phyloP scores from a whole-genome alignment of 23 red algal genomes.

The Agarophyton chilense region DNA sequence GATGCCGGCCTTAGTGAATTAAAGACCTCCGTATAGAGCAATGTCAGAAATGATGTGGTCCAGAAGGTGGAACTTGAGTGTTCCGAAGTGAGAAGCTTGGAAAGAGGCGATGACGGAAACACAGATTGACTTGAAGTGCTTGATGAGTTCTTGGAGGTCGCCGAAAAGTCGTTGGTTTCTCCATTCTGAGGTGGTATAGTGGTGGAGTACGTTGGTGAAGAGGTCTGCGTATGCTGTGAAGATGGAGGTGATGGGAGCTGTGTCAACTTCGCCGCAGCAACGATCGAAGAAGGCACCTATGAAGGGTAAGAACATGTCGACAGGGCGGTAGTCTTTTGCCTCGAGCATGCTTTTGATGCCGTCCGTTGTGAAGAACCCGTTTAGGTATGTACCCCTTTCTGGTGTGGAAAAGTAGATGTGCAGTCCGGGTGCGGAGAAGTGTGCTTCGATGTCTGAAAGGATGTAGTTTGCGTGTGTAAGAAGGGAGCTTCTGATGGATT shows the following conservation, averaged over 20 bases:
- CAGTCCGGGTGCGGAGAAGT: neutral
- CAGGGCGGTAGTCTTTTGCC: too few species aligned
- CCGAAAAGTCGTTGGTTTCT: neutral
- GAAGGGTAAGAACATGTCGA: too few species aligned
- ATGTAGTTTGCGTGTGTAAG: neutral
- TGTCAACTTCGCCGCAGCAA: too few species aligned
- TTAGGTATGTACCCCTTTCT: neutral
- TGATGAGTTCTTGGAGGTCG: neutral
- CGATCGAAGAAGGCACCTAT: too few species aligned
- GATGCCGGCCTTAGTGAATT: constrained; percentile 1
- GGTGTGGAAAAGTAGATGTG: constrained; percentile 26
- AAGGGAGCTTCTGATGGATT: neutral
- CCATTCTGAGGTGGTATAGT: neutral
- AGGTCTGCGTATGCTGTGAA: too few species aligned
- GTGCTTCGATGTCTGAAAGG: neutral
- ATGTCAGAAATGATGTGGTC: constrained; percentile 4
- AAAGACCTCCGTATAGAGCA: neutral
- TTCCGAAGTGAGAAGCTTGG: neutral
- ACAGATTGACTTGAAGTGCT: too few species aligned
- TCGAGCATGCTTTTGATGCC: too few species aligned
- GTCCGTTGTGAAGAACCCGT: too few species aligned
- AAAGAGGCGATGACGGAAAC: too few species aligned
- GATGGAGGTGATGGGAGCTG: too few species aligned
- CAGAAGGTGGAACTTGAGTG: neutral
- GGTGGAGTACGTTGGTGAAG: neutral